Base-by-base conservation (phyloP, 257 asterid species). In the Solanum bulbocastanum region DNA sequence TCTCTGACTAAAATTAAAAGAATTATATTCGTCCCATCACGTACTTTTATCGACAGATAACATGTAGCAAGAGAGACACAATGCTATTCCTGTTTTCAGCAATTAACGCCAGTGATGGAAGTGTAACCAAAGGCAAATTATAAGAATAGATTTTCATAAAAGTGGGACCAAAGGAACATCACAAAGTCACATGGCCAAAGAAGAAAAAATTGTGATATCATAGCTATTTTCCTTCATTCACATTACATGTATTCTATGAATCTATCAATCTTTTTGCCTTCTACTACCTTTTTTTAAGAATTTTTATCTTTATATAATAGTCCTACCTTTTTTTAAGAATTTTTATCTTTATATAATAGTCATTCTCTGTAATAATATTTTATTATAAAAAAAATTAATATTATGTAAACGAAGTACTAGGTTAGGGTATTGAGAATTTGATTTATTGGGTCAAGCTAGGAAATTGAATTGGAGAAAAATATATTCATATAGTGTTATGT, bases 131-230 rank as follows among this genome's bases (percentile, higher is more conserved):
- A 87, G 74, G 84, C 73, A 62, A 62, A 42, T 52, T n/a, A 49
- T 73, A 86, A 36, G 12, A 23, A 6, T 62, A 15, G 62, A 56
- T 46, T 33, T 62, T 14, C 32, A 22, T 14, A 15, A 46, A 36
- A 37, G 84, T 75, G 89, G 90, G 89, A 79, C 90, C 91, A 87
- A 91, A 90, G 84, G 87, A 91, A 89, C 87, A 86, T 85, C 89
- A 73, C 44, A 84, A 36, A 79, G 87, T 89, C 93, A 93, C 93
- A 88, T 91, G 93, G 65, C 89, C 88, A 66, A 87, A 74, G 16
- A 20, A 39, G 85, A 30, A 83, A 88, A 44, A 32, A 30, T 79
- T n/a, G 85, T 58, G 25, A 49, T 49, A 84, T 89, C 49, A 86
- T 39, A 37, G 82, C 83, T 88, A 62, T 30, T 68, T 89, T 79